A percentile compares a stretch with the other conserved stretches of the same genome.
phyloP scores from a whole-genome alignment of 2,329 filamentous ascomycete genomes.

The Trichophyton mentagrophytes region DNA sequence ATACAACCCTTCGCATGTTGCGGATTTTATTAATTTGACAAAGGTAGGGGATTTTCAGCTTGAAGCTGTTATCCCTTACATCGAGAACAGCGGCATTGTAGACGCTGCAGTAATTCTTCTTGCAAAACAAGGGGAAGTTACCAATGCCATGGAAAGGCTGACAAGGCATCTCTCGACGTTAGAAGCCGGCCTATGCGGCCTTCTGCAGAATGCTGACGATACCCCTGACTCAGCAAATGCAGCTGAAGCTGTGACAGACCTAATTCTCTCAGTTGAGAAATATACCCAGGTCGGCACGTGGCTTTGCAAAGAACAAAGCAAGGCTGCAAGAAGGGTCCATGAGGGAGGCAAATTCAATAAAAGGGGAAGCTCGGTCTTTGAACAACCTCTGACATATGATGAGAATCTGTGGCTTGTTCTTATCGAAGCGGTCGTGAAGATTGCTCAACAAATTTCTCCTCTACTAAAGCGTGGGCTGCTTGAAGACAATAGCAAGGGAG shows the following conservation, averaged over 20 bases:
- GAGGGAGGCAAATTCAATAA: constrained; percentile 23
- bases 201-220: constrained; percentile 51
- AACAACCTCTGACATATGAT: constrained; percentile 46
- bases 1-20: constrained; percentile 70
- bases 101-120: constrained; percentile 88
- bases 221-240: constrained; percentile 45
- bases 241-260: constrained; percentile 55
- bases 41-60: constrained; percentile 67
- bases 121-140: constrained; percentile 72
- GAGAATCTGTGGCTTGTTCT: constrained; percentile 55
- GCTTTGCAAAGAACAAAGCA: constrained; percentile 80
- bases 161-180: constrained; percentile 68
- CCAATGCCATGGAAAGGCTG: constrained; percentile 71
- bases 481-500: background rate
- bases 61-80: constrained; percentile 66
- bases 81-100: constrained; percentile 80
- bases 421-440: constrained; percentile 48
- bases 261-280: constrained; percentile 69
- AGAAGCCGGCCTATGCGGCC: constrained; percentile 61
- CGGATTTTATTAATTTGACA: constrained; percentile 65
- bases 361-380: constrained; percentile 34
- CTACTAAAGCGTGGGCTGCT: constrained; percentile 5
- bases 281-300: constrained; percentile 89
- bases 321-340: constrained; percentile 36
- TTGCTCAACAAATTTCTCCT: constrained; percentile 48